phyloP scores from a whole-genome alignment of 2,329 filamentous ascomycete species.

The Fusarium neocosmosporiellum region DNA sequence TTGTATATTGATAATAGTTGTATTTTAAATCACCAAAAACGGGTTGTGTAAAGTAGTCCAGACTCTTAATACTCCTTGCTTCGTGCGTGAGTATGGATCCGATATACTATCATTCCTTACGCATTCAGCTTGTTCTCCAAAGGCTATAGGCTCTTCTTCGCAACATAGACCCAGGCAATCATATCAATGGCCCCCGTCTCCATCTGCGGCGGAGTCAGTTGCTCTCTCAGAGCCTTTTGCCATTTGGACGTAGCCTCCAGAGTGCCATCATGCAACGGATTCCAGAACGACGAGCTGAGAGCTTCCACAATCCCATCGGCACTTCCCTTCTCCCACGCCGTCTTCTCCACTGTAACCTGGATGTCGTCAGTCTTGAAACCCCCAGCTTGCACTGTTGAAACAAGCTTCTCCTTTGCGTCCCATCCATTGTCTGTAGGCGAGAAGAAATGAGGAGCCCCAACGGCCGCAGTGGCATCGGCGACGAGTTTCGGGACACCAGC shows the following conservation, averaged over 20 bases:
- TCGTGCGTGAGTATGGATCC: not conserved
- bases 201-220: not conserved
- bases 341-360: not conserved
- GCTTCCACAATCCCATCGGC: not conserved
- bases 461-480: not conserved
- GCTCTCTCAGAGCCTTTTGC: no score
- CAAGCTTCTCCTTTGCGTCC: not conserved
- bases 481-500: not conserved
- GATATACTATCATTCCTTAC: not conserved
- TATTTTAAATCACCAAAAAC: not conserved
- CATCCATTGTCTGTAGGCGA: not conserved
- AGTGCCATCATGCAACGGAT: not conserved
- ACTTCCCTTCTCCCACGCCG: not conserved
- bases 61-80: not conserved
- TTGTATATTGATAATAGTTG: not conserved
- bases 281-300: not conserved
- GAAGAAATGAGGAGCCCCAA: not conserved
- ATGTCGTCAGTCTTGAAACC: not conserved
- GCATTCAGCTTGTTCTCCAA: not conserved
- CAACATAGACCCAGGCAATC: not conserved
- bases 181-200: not conserved
- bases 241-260: not conserved
- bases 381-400: not conserved
- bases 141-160: not conserved
- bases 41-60: accelerated